A percentile compares a stretch with the other conserved stretches of the same genome.
These are phyloP conservation scores for Friedmanniomyces simplex DNA, from an alignment of 495 filamentous ascomycete genomes.

Conservation along the genomic window DNA sequence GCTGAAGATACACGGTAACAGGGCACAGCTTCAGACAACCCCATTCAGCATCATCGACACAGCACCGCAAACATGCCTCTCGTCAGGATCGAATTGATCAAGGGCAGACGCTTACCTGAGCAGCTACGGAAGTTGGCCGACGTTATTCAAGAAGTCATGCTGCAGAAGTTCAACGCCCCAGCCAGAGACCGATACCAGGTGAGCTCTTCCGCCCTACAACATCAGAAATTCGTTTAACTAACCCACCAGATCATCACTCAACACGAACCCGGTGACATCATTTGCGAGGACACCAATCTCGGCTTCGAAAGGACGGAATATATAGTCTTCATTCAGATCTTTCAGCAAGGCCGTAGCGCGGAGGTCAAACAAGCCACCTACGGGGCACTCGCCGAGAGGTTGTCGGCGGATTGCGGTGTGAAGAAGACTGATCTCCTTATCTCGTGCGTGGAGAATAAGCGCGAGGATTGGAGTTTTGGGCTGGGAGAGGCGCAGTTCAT, in stretches of 20 bases:
- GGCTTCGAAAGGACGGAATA: conserved; percentile 8
- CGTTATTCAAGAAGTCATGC: conserved; percentile 9
- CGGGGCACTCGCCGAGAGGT: conserved; percentile 3
- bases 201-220: background rate
- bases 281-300: conserved; percentile 18
- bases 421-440: conserved; percentile 15
- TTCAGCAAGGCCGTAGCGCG: conserved; percentile 17
- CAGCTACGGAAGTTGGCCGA: conserved; percentile 4
- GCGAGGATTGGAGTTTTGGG: conserved; percentile 19
- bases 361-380: conserved; percentile 9
- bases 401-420: conserved; percentile 10
- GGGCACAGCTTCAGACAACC: too few relatives aligned
- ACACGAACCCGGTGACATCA: conserved; percentile 17
- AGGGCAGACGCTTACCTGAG: conserved; percentile 1
- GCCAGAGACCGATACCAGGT: conserved; percentile 16
- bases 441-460: conserved; percentile 10
- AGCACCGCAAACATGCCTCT: conserved; percentile 9
- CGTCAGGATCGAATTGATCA: conserved; percentile 16
- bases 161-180: conserved; percentile 12
- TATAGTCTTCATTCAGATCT: conserved; percentile 19
- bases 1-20: too few relatives aligned
- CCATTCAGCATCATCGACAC: background rate
- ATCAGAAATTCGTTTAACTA: background rate
- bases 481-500: background rate
- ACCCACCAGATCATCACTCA: conserved; percentile 14